A percentile compares a stretch with the other conserved stretches of the same genome.
phyloP scores from a whole-genome alignment of 208 protist species.

The Leishmania martiniquensis region DNA sequence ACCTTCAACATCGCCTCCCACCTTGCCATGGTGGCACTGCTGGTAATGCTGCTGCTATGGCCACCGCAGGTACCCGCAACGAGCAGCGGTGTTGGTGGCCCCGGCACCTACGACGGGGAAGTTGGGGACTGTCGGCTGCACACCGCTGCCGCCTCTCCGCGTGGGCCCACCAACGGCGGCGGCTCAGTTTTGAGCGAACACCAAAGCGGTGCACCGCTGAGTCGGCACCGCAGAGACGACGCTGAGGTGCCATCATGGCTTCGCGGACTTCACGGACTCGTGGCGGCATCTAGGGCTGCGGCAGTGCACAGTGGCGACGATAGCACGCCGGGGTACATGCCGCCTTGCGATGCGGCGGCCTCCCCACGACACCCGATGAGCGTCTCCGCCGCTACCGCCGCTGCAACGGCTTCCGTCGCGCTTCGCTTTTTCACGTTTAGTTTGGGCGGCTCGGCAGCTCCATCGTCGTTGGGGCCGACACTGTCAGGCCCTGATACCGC shows the following conservation, averaged over 20 bases:
- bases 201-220: neutral
- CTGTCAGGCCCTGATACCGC: neutral
- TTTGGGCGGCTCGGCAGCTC: neutral
- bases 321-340: no score
- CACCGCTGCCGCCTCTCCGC: neutral
- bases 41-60: conserved; percentile 44
- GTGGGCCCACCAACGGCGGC: neutral
- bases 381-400: neutral
- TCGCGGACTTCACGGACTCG: conserved; percentile 13
- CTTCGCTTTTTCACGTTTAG: neutral
- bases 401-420: neutral
- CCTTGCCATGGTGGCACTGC: conserved; percentile 36
- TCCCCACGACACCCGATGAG: conserved; percentile 3
- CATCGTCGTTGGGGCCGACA: neutral
- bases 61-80: conserved; percentile 35
- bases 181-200: neutral
- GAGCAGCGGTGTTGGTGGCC: neutral
- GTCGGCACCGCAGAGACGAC: neutral
- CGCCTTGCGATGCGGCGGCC: neutral
- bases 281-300: neutral
- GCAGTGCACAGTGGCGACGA: neutral
- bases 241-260: conserved; percentile 19
- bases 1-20: conserved; percentile 64
- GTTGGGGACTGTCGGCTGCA: neutral
- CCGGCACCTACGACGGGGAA: neutral